These are phyloP conservation scores for Epithele typhae DNA, from an alignment of 768 basidiomycete genomes.

Conservation along the genomic window DNA sequence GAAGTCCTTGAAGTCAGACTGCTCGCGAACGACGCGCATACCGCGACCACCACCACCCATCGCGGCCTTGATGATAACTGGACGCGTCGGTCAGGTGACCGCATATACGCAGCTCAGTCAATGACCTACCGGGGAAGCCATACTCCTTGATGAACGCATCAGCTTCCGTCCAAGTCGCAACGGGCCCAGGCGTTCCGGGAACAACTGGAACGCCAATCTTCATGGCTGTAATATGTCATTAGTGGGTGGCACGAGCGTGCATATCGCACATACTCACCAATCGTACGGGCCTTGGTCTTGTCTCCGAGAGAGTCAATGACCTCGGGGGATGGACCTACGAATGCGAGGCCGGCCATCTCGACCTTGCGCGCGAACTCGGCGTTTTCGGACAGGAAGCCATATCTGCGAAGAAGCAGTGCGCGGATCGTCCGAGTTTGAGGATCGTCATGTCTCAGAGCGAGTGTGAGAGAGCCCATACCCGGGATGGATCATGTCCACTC, in stretches of 20 bases:
- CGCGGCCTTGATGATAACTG: slow-evolving; percentile 98
- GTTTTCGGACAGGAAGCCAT: slow-evolving; percentile 98
- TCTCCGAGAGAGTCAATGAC: slow-evolving; percentile 97
- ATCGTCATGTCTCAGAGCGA: slow-evolving; percentile 2
- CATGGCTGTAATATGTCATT: slow-evolving; percentile 51
- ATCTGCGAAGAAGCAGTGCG: slow-evolving; percentile 41
- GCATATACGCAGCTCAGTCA: background rate
- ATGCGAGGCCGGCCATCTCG: slow-evolving; percentile 94
- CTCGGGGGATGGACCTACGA: slow-evolving; percentile 92
- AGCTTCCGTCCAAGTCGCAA: slow-evolving; percentile 73
- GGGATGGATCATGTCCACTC: slow-evolving; percentile 99
- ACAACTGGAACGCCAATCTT: slow-evolving; percentile 93
- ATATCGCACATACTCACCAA: slow-evolving; percentile 46
- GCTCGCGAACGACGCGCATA: slow-evolving; percentile 97
- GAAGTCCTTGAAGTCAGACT: slow-evolving; percentile 82
- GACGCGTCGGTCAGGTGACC: slow-evolving; percentile 4
- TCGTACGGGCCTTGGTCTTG: slow-evolving; percentile 94
- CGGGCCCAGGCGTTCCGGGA: slow-evolving; percentile 96
- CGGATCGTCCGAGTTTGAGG: slow-evolving; percentile 8
- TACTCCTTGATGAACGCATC: slow-evolving; percentile 90
- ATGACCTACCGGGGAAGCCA: slow-evolving; percentile 80
- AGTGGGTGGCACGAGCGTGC: background rate
- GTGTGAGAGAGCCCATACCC: slow-evolving; percentile 45
- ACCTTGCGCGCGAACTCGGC: slow-evolving; percentile 97
- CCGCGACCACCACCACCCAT: slow-evolving; percentile 99